Base-by-base conservation (phyloP, 2,329 filamentous ascomycete genomes). In the Aspergillus unguis region DNA sequence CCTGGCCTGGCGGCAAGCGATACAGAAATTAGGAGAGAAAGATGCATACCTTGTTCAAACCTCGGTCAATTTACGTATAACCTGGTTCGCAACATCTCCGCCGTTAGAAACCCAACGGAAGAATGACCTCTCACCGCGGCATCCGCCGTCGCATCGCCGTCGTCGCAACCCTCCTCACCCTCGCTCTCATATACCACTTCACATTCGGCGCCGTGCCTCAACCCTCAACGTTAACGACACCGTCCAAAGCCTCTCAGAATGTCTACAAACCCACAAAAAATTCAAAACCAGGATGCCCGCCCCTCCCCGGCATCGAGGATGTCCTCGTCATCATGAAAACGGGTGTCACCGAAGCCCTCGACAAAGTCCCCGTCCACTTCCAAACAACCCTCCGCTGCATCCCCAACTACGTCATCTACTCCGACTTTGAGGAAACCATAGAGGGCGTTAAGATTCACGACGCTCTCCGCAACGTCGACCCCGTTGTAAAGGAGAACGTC, bases 311-410 rank as follows among this genome's bases (percentile, higher is more conserved):
- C 9, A 68, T 78, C 25, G 71, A 80, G 3, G 74, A 84, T 61
- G 67, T 84, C 43, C 77, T 84, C 54, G 75, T 85, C 11, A 70
- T 83, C 7, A 71, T 85, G 55, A 79, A 80, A 57, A 85, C 82
- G 0, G 82, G 81, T 48, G 80, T 81, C 11, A 81, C 80, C 6
- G 81, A 85, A 59, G 74, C 80, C 10, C 66, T 72, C 48, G 74
- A 78, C 28, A 82, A 83, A 62, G 73, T 85, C 2, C 80, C 80
- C 1, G 66, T 75, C 2, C 81, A 84, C 58, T 75, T 83, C 53
- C 64, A 73, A 46, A 81, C 79, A 1, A 80, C 80, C 0, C 71
- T 84, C 23, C 72, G 73, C 56, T 85, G 82, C 68, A 74, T 81
- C 38, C 77, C 79, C 31, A 70, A 82, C 63, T 79, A 77, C 48